phyloP scores from a whole-genome alignment of 106 monocot species.

The Chionographis japonica region DNA sequence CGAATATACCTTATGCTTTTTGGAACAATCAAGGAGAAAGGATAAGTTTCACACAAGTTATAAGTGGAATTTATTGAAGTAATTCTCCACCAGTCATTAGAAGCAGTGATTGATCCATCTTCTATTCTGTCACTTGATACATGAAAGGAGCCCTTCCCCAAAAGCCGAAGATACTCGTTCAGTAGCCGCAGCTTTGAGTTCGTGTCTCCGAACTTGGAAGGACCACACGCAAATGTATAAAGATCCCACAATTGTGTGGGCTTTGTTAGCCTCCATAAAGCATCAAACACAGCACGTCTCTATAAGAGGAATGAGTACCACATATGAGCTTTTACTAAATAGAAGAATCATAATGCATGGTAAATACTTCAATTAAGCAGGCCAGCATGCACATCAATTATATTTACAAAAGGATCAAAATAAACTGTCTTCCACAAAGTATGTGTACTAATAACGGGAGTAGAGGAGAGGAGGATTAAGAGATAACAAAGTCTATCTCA shows the following conservation, averaged over 20 bases:
- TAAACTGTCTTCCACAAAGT: too few species aligned
- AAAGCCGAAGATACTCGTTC: constrained; percentile 77
- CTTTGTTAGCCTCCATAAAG: constrained; percentile 62
- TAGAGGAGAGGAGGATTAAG: too few species aligned
- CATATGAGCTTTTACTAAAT: background rate
- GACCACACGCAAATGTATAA: constrained; percentile 75
- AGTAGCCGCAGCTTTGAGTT: constrained; percentile 66
- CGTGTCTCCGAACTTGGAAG: constrained; percentile 51
- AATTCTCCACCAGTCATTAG: constrained; percentile 79
- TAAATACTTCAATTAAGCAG: too few species aligned
- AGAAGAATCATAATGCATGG: too few species aligned
- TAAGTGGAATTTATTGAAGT: constrained; percentile 58
- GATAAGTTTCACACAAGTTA: constrained; percentile 79
- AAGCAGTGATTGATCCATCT: constrained; percentile 35
- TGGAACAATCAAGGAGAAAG: constrained; percentile 76
- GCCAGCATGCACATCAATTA: too few species aligned
- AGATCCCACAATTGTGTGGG: constrained; percentile 69
- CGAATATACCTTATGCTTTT: constrained; percentile 65
- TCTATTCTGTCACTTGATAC: constrained; percentile 16
- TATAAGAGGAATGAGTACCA: constrained; percentile 17
- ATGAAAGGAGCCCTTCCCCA: constrained; percentile 40
- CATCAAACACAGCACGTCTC: constrained; percentile 70
- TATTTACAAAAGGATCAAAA: too few species aligned
- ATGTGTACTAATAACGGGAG: too few species aligned
- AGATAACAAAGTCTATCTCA: too few species aligned